phyloP scores from a whole-genome alignment of 2,329 filamentous ascomycete genomes.

The Talaromyces sp. region DNA sequence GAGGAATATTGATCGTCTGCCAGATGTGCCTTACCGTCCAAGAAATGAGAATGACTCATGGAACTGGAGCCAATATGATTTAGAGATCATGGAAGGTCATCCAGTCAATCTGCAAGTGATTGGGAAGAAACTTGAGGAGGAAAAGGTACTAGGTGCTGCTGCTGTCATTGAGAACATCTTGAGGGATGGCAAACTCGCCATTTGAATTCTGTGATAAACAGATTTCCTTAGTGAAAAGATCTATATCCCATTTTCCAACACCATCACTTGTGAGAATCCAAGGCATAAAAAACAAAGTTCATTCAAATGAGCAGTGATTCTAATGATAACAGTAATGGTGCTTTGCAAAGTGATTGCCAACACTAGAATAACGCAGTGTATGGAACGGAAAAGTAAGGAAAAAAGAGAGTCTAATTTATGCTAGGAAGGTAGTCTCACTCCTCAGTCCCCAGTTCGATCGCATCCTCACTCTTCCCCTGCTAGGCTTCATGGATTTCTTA shows the following conservation, averaged over 20 bases:
- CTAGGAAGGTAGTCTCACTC: too few relatives aligned
- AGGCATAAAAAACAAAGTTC: not conserved
- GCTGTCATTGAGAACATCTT: constrained; percentile 30
- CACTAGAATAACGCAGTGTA: too few relatives aligned
- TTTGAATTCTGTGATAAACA: not conserved
- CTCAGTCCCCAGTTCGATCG: too few relatives aligned
- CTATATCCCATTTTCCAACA: not conserved
- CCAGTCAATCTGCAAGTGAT: constrained; percentile 53
- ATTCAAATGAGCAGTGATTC: too few relatives aligned
- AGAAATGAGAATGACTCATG: constrained; percentile 49
- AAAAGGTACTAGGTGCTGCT: constrained; percentile 48
- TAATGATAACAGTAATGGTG: too few relatives aligned
- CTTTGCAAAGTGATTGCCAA: too few relatives aligned
- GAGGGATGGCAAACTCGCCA: not conserved
- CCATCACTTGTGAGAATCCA: not conserved
- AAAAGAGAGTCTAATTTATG: too few relatives aligned
- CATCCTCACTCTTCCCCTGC: too few relatives aligned
- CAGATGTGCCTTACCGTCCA: constrained; percentile 26
- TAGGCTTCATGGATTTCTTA: not conserved
- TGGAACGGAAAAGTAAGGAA: too few relatives aligned
- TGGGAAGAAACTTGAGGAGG: constrained; percentile 50
- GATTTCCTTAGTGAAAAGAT: not conserved
- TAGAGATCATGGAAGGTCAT: constrained; percentile 38
- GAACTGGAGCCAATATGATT: constrained; percentile 48
- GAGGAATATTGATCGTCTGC: constrained; percentile 35